Base-by-base conservation (phyloP, 495 filamentous ascomycete species). In the Oidiodendron maius region DNA sequence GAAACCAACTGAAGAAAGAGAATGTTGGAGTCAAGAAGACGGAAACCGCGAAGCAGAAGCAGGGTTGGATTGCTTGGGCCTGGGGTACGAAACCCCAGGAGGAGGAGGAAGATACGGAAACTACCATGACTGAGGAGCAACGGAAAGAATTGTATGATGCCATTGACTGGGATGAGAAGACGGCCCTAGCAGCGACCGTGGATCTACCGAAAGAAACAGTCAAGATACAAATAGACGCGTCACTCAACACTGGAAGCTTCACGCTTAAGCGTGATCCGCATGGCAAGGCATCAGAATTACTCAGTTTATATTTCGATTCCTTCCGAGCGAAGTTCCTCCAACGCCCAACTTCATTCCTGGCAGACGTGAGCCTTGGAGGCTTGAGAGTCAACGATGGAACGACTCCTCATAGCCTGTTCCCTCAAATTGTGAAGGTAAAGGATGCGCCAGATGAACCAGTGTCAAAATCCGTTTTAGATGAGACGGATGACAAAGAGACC, bases 111-210 rank as follows among this genome's bases (percentile, higher is more conserved):
- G 74, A 78, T 3, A 84, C 88, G 32, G 81, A 85, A 56, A 80
- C 80, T 9, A 75, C 84, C 44, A 94, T 98, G 77, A 91, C 88
- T 1, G 94, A 98, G 46, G 81, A 96, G 63, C 90, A 98, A 62
- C 82, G 91, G 36, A 89, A 97, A 62, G 93, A 97, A 69, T 77
- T 98, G 8, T 98, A 98, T 59, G 87, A 89, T 55, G 94, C 88
- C 26, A 98, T 98, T 55, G 90, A 96, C 59, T 98, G 90, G 86
- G 87, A 98, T 56, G 93, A 98, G 69, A 96, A 96, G 72, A 86
- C 90, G 42, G 83, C 83, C 2, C 74, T 98, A 25, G 72, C 87
- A 0, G 91, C 93, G 52, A 83, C 83, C 45, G 84, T 98, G 21
- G 91, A 97, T 59, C 75, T 87, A 40, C 93, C 93, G 0, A 80